These are phyloP conservation scores for Termitomyces sp. DNA, from an alignment of 768 basidiomycete species.

Conservation along the genomic window DNA sequence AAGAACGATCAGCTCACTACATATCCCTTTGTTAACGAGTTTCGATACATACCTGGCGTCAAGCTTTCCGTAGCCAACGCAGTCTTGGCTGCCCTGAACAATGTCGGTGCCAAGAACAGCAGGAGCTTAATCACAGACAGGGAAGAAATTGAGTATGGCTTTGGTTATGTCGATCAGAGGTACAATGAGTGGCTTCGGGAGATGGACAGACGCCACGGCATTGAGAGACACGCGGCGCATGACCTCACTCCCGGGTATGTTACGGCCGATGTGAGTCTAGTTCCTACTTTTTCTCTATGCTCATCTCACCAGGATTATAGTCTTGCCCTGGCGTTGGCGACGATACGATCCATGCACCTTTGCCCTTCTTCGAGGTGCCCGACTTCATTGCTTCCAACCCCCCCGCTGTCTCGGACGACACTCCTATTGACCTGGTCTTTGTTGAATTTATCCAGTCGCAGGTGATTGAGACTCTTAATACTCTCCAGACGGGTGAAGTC, in stretches of 20 bases:
- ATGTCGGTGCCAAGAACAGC: slow-evolving; percentile 15
- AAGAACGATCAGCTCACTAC: slow-evolving; percentile 80
- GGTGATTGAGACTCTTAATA: slow-evolving; percentile 54
- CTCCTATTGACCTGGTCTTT: slow-evolving; percentile 72
- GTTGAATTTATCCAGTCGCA: slow-evolving; percentile 61
- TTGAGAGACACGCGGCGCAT: slow-evolving; percentile 37
- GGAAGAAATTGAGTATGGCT: slow-evolving; percentile 21
- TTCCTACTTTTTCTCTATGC: neutral
- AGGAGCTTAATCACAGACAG: slow-evolving; percentile 24
- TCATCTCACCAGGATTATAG: slow-evolving; percentile 24
- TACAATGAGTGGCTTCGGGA: slow-evolving; percentile 49
- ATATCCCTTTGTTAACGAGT: slow-evolving; percentile 64
- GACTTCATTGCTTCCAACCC: slow-evolving; percentile 57
- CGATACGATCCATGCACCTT: slow-evolving; percentile 61
- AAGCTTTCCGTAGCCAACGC: slow-evolving; percentile 45
- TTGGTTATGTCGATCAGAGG: slow-evolving; percentile 3
- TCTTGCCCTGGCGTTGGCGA: slow-evolving; percentile 75
- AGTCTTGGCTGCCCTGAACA: slow-evolving; percentile 53
- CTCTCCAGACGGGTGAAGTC: slow-evolving; percentile 43
- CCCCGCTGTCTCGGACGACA: slow-evolving; percentile 46
- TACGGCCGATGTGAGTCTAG: slow-evolving; percentile 30
- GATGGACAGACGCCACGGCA: slow-evolving; percentile 41
- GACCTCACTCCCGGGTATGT: slow-evolving; percentile 75
- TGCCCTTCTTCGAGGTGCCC: slow-evolving; percentile 53
- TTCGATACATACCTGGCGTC: slow-evolving; percentile 60